phyloP scores from a whole-genome alignment of 2,329 filamentous ascomycete genomes.

The Xylariales sp. region DNA sequence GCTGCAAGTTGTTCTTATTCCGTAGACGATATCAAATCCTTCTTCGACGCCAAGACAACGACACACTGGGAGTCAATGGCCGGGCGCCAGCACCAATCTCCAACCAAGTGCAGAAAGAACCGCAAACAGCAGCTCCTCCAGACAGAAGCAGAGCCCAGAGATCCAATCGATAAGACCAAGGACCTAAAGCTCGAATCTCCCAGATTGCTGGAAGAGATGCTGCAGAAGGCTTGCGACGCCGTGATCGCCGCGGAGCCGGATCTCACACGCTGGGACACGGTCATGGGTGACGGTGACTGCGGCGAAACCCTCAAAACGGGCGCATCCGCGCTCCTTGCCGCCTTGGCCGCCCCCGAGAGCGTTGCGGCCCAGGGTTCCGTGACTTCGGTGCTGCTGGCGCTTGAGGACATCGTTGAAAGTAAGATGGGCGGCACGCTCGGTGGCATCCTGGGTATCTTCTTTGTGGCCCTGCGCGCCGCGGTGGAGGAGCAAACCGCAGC shows the following conservation, averaged over 20 bases:
- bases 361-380: slow-evolving; percentile 40
- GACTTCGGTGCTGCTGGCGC: slow-evolving; percentile 39
- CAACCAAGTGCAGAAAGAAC: no score
- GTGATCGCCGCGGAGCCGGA: slow-evolving; percentile 57
- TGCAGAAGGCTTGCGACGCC: slow-evolving; percentile 48
- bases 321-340: slow-evolving; percentile 42
- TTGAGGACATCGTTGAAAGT: slow-evolving; percentile 50
- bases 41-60: slow-evolving; percentile 62
- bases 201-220: slow-evolving; percentile 44
- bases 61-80: slow-evolving; percentile 50
- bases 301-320: slow-evolving; percentile 57
- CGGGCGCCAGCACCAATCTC: slow-evolving; percentile 36
- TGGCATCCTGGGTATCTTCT: slow-evolving; percentile 35
- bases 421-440: slow-evolving; percentile 43
- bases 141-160: slow-evolving; percentile 27
- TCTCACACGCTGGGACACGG: slow-evolving; percentile 57
- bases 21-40: slow-evolving; percentile 50
- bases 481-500: slow-evolving; percentile 33
- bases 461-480: slow-evolving; percentile 34
- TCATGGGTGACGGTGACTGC: slow-evolving; percentile 64
- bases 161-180: slow-evolving; percentile 30
- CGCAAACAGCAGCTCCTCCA: slow-evolving; percentile 39
- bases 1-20: slow-evolving; percentile 41
- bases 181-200: slow-evolving; percentile 51
- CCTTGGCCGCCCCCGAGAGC: slow-evolving; percentile 31